Evolutionary conservation across 2,329 filamentous ascomycete genomes (phyloP), one percentile per base, ranked within the genome.

Genomic region (Pseudogymnoascus sp.): DNA sequence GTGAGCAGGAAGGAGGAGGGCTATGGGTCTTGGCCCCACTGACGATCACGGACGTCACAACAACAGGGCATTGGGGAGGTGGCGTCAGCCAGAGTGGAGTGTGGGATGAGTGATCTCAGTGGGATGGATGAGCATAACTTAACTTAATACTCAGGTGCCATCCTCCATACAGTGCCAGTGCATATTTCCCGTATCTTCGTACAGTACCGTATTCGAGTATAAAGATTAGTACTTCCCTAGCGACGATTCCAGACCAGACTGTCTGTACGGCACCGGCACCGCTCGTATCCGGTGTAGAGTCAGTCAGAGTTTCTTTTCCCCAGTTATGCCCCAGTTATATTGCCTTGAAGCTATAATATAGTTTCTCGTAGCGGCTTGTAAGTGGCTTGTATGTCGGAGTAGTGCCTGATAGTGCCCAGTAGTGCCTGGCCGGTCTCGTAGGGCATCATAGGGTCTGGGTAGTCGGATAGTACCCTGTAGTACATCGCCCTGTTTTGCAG

Each of bases 11-110:
- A 53, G 26, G 16, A 53, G 47, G 42, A 53, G 47, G 47, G 47
- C 24, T 53, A 53, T 53, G 24, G 47, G 47, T 31, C 47, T 53
- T 53, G 47, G 47, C 47, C 47, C 47, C 47, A 53, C 47, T 31
- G 24, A 31, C 47, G 47, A 53, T 53, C 24, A 31, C 47, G 47
- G 24, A 53, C 47, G 47, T 53, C 47, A 53, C 47, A 31, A 16
- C 24, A 53, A 31, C 47, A 53, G 24, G 47, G 47, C 47, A 53
- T 14, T 3, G 24, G 47, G 26, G 47, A 50, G 47, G 47, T 53
- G 47, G 47, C 47, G 47, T 53, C 47, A 31, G 47, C 47, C 24
- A 31, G 47, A 16, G 47, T 53, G 24, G 24, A 31, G 47, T 47
- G 14, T 3, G 6, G 14, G 2, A 4, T 24, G 24, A 7, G 26